Evolutionary conservation across 352 stramenopile genomes (phyloP).

Genomic region (Phytophthora pistaciae): DNA sequence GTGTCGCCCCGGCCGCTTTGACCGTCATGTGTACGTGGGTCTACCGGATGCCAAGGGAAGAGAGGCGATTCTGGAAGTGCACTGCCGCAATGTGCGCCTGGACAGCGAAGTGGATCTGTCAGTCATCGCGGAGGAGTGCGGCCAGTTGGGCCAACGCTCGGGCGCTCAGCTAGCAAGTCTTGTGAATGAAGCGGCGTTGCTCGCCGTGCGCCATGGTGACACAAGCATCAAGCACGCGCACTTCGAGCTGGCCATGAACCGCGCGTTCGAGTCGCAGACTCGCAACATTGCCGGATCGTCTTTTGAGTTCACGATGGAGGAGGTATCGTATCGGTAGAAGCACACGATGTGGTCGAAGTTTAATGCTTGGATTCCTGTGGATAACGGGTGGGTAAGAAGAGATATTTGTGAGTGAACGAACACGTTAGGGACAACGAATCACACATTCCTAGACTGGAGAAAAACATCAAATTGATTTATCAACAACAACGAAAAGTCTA

Average conservation of each 20-base stretch:
- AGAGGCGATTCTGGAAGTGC: constrained; percentile 80
- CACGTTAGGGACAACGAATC: too few species aligned
- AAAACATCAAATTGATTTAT: too few species aligned
- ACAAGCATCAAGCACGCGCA: constrained; percentile 69
- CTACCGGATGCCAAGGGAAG: constrained; percentile 93
- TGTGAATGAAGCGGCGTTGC: constrained; percentile 85
- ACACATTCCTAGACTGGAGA: too few species aligned
- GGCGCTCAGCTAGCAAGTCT: constrained; percentile 82
- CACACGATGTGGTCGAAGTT: not conserved
- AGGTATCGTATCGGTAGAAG: constrained; percentile 24
- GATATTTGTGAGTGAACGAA: not conserved
- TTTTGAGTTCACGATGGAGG: constrained; percentile 67
- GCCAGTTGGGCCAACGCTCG: constrained; percentile 65
- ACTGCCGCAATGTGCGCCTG: constrained; percentile 68
- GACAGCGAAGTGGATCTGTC: constrained; percentile 62
- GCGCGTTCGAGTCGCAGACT: constrained; percentile 66
- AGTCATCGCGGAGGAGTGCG: constrained; percentile 65
- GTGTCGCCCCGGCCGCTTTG: constrained; percentile 96
- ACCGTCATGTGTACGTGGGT: constrained; percentile 96
- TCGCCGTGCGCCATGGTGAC: constrained; percentile 78
- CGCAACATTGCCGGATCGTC: constrained; percentile 65
- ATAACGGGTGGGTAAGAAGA: not conserved
- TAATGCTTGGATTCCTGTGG: not conserved
- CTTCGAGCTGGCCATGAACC: constrained; percentile 81
- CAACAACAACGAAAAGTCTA: too few species aligned